phyloP scores from a whole-genome alignment of 106 monocot genomes.

The Gastrodia elata region DNA sequence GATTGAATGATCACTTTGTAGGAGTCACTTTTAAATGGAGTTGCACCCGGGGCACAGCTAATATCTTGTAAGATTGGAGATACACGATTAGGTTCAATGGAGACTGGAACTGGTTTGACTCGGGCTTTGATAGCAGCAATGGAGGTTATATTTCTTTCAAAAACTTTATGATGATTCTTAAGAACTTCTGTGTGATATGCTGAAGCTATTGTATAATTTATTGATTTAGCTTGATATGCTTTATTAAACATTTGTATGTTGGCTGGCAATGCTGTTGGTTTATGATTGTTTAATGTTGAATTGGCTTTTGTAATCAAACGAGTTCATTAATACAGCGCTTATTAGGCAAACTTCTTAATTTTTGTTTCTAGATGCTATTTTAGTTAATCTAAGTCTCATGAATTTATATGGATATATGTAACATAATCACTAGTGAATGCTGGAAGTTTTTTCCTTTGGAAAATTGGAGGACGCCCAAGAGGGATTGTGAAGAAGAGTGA shows the following conservation, averaged over 20 bases:
- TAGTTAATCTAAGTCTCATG: background rate
- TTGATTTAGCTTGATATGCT: background rate
- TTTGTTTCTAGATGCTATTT: background rate
- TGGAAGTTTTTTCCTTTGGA: too few species aligned
- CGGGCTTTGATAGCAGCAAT: conserved; percentile 93
- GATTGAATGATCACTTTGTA: conserved; percentile 11
- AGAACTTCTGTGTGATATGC: background rate
- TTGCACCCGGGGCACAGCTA: conserved; percentile 94
- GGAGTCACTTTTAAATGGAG: conserved; percentile 94
- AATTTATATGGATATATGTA: too few species aligned
- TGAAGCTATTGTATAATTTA: background rate
- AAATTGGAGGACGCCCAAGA: too few species aligned
- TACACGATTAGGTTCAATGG: conserved; percentile 85
- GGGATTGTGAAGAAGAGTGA: too few species aligned
- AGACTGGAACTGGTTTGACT: conserved; percentile 81
- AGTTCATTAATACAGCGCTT: background rate
- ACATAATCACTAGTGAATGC: too few species aligned
- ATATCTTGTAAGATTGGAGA: conserved; percentile 99
- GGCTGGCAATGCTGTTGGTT: background rate
- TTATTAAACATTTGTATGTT: background rate
- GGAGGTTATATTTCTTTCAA: conserved; percentile 34
- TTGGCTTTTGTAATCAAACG: background rate
- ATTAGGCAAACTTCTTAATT: background rate
- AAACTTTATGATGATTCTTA: too few species aligned
- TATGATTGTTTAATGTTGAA: background rate